Base-by-base conservation (phyloP, 345 rosid species). In the Ceriops decandra region DNA sequence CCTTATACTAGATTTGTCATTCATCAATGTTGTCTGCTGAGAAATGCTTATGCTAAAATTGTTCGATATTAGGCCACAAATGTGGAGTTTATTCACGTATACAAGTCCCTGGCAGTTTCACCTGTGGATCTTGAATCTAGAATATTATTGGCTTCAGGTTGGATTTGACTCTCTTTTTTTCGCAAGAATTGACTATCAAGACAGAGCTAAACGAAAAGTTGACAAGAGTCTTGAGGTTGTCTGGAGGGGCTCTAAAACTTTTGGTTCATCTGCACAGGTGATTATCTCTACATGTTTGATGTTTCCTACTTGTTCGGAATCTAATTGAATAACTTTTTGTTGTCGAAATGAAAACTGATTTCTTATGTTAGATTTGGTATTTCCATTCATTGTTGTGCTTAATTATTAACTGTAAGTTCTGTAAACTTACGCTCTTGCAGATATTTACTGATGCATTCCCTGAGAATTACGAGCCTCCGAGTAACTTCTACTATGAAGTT, bases 161-260 rank as follows among this genome's bases (percentile, higher is more conserved):
- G 88, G 88, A 54, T 85, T 85, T 63, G 88, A 85, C 75, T 80
- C 85, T 5, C 64, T 85, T 24, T 85, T 82, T 77, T 85, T 85
- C 19, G 77, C 57, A 0, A 72, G 88, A 65, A 85, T 85, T 42
- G 88, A 85, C 66, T 85, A 85, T 63, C 88, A 85, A 82, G 88
- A 85, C 69, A 74, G 84, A 71, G 77, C 74, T 47, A 82, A 80
- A 74, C 57, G 88, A 73, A 85, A 76, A 66, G 73, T 66, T 31
- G 80, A 82, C 33, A 85, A 80, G 72, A 70, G 62, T 60, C 84
- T 85, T 52, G 88, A 85, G 76, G 84, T 82, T 54, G 80, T 85
- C 51, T 85, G 88, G 88, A 77, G 63, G 53, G 86, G 79, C 46
- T 82, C 88, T 10, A 85, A 78, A 71, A 82, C 81, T 73, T 77